Base-by-base conservation (phyloP, 768 basidiomycete species). In the Tephrocybe rancida region DNA sequence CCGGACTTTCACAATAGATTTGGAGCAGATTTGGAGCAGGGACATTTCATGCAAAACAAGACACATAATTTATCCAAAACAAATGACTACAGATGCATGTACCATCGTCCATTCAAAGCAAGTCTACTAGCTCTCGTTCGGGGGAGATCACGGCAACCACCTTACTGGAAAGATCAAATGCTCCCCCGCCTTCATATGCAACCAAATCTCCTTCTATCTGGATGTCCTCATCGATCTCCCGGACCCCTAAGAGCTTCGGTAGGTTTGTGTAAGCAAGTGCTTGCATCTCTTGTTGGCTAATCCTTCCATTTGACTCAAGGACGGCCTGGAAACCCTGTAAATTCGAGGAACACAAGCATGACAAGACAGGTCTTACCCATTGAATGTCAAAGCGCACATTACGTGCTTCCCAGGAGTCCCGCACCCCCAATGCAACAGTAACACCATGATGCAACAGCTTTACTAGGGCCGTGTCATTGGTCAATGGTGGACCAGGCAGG, bases 381-480 rank as follows among this genome's bases (percentile, higher is more conserved):
- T 84, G 84, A 18, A 85, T 73, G 59, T 94, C 90, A 61, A 92
- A 88, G 9, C 89, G 80, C 11, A 84, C 82, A 60, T 88, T 90
- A 38, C 86, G 80, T 32, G 88, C 89, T 54, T 81, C 76, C 86
- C 86, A 92, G 26, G 83, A 82, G 56, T 87, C 83, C 32, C 73
- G 70, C 29, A 86, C 75, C 16, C 87, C 89, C 45, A 93, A 64
- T 18, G 83, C 90, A n/a, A 92, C 86, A 18, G 84, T 85, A n/a
- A 96, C 88, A n/a, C 85, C 86, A 30, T 86, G 77, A 5, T 79
- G 72, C 14, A 88, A 67, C 34, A 98, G 76, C 19, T 75, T 80
- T 3, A 83, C 78, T 34, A 94, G 82, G 59, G 72, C 77, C 13
- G 82, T 82, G 56, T 81, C 75, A 51, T 81, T 80, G 5, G 86